Percentiles rank a stretch among this genome's conserved stretches.
These are phyloP conservation scores for Parsonsia alboflavescens DNA, from an alignment of 257 asterid species.

Conservation along the genomic window DNA sequence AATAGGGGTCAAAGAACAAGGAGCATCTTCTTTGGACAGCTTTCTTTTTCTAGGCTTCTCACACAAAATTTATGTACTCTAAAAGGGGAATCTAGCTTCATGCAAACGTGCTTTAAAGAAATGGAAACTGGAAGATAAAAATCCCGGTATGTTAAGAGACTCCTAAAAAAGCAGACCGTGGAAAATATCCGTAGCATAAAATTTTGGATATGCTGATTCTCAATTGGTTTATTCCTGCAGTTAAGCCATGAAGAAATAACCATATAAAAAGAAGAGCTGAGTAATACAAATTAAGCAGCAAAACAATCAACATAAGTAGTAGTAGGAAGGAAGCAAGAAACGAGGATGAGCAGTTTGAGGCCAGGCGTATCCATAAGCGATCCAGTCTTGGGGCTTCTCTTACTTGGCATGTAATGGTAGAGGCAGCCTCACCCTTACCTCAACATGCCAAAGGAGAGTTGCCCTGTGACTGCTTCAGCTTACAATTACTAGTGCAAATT, in stretches of 20 bases:
- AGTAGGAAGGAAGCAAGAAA: neutral
- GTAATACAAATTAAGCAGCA: neutral
- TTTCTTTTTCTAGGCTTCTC: neutral
- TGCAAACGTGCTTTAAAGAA: constrained; percentile 8
- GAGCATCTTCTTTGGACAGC: constrained; percentile 20
- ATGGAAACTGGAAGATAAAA: constrained; percentile 13
- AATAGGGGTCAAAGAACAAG: neutral
- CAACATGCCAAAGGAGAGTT: constrained; percentile 68
- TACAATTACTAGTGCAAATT: constrained; percentile 3
- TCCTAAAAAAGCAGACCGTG: neutral
- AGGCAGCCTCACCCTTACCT: neutral
- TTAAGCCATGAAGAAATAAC: neutral
- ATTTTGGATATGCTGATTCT: constrained; percentile 35
- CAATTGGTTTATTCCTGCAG: constrained; percentile 29
- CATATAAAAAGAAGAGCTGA: constrained; percentile 6
- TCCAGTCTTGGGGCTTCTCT: constrained; percentile 45
- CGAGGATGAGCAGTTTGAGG: no score
- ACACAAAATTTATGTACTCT: constrained; percentile 7
- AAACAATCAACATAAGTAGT: neutral
- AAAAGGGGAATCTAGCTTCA: constrained; percentile 27
- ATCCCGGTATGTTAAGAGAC: constrained; percentile 1
- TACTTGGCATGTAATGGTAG: constrained; percentile 36
- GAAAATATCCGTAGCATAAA: constrained; percentile 24
- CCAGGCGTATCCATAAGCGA: constrained; percentile 21
- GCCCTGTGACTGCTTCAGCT: constrained; percentile 43